These are phyloP conservation scores for Coniella lustricola DNA, from an alignment of 2,329 filamentous ascomycete genomes.

Conservation along the genomic window DNA sequence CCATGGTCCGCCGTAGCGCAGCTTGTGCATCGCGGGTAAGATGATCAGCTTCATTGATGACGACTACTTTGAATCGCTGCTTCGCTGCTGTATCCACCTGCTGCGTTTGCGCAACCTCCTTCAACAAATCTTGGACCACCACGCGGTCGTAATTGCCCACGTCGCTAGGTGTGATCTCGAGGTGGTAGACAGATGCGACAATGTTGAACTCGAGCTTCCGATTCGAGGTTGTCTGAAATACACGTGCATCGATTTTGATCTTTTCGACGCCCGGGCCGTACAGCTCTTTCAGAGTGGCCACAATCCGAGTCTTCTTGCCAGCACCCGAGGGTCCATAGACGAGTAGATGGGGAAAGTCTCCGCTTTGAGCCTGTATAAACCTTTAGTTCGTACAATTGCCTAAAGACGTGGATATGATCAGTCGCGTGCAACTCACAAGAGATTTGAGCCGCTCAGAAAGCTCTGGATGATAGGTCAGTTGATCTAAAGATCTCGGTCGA, in stretches of 20 bases:
- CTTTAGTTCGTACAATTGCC: conserved; percentile 7
- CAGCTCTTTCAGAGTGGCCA: conserved; percentile 89
- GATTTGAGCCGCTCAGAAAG: conserved; percentile 82
- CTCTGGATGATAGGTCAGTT: conserved; percentile 79
- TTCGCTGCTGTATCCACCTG: conserved; percentile 91
- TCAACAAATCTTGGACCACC: conserved; percentile 89
- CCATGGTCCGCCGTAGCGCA: conserved; percentile 91
- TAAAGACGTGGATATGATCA: neutral
- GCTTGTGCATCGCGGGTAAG: conserved; percentile 92
- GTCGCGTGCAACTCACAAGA: conserved; percentile 51
- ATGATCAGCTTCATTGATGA: conserved; percentile 98
- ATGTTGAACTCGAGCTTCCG: conserved; percentile 99
- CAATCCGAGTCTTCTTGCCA: conserved; percentile 95
- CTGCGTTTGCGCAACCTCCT: conserved; percentile 97
- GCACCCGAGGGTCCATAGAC: conserved; percentile 95
- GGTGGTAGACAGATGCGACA: conserved; percentile 91
- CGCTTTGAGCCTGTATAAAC: conserved; percentile 72
- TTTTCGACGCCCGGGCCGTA: conserved; percentile 98
- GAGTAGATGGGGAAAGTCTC: conserved; percentile 95
- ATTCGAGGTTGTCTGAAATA: conserved; percentile 92
- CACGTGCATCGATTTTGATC: conserved; percentile 97
- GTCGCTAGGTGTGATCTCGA: conserved; percentile 96
- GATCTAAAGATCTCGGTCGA: conserved; percentile 65
- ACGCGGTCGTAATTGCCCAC: conserved; percentile 95
- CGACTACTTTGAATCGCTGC: conserved; percentile 95